Evolutionary conservation across 176 grass and related monocot genomes (phyloP), one percentile per base, ranked within the genome.

Genomic region (Aegilops sharonensis): DNA sequence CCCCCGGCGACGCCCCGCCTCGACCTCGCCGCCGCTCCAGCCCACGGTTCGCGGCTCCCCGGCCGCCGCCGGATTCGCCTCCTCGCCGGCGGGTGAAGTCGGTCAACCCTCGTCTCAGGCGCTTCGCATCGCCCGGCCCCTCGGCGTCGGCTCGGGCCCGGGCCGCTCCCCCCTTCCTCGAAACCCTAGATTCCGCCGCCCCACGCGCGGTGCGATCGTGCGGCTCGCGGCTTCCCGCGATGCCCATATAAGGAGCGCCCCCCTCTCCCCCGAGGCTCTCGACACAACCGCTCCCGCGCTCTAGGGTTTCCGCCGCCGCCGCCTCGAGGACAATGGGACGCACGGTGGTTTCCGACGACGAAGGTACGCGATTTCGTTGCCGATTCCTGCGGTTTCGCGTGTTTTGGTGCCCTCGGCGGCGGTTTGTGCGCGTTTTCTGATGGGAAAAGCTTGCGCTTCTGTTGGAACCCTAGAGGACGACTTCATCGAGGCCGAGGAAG

Each of bases 321-420:
- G n/a, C 75, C 52, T 73, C 73, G 75, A 43, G 72, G 17, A 43
- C 66, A 81, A 97, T 99, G 97, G 86, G 94, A 47, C 82, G 85
- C 64, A 87, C 90, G 12, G 87, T 99, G 37, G 83, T 98, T 1
- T 96, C 94, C 50, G 97, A 97, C 17, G 97, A 99, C 6, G 92
- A 99, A 93, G 97, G 94, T 93, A 77, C 15, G 82, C 7, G n/a
- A 75, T 81, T 36, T 81, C 17, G 8, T 78, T 20, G 25, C 13
- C 62, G 14, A 32, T 48, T 65, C 43, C 62, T 52, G 77, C 24
- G 20, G 17, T 85, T 89, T 65, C 4, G 2, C 15, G 40, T 77
- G 43, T 18, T 85, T 85, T 35, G n/a, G 47, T 36, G 48, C 56
- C 54, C 15, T 65, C 75, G 7, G 25, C 7, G 5, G 42, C 37